Conservation (phyloP, 768 basidiomycete species). For the Termitomyces sp. region DNA sequence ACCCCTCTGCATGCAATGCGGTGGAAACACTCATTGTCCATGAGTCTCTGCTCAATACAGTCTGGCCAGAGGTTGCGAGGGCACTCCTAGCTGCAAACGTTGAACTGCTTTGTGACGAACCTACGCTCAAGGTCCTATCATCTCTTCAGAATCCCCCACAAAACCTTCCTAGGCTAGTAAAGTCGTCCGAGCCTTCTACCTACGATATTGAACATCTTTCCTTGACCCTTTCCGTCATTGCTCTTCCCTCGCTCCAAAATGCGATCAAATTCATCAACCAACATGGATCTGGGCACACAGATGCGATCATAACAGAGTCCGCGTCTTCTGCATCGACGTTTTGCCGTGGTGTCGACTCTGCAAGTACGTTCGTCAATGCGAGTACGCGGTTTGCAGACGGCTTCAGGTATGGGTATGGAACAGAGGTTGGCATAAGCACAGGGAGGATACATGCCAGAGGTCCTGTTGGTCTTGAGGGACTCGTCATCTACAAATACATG, state of each 20-base stretch:
- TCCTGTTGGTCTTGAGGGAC: conserved; percentile 90
- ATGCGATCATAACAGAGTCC: conserved; percentile 85
- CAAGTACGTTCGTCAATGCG: conserved; percentile 92
- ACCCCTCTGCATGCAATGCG: conserved; percentile 95
- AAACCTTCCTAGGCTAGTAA: conserved; percentile 43
- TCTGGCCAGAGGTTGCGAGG: conserved; percentile 79
- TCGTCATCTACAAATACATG: conserved; percentile 96
- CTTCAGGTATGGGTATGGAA: conserved; percentile 94
- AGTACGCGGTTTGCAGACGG: conserved; percentile 97
- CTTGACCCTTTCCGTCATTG: conserved; percentile 75
- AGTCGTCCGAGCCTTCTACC: conserved; percentile 49
- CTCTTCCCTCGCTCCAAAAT: conserved; percentile 61
- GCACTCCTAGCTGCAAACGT: conserved; percentile 69
- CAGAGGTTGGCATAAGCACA: conserved; percentile 97
- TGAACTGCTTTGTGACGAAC: conserved; percentile 72
- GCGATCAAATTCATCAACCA: conserved; percentile 90
- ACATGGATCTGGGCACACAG: conserved; percentile 95
- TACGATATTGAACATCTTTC: conserved; percentile 89
- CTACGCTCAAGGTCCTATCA: conserved; percentile 53
- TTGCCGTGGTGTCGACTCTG: conserved; percentile 84
- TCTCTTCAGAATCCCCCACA: conserved; percentile 25
- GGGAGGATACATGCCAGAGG: conserved; percentile 95
- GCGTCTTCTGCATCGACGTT: conserved; percentile 61
- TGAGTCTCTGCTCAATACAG: conserved; percentile 54
- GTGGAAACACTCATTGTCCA: conserved; percentile 89